phyloP scores from a whole-genome alignment of 768 basidiomycete species.

The Symmetrospora coprosmae region DNA sequence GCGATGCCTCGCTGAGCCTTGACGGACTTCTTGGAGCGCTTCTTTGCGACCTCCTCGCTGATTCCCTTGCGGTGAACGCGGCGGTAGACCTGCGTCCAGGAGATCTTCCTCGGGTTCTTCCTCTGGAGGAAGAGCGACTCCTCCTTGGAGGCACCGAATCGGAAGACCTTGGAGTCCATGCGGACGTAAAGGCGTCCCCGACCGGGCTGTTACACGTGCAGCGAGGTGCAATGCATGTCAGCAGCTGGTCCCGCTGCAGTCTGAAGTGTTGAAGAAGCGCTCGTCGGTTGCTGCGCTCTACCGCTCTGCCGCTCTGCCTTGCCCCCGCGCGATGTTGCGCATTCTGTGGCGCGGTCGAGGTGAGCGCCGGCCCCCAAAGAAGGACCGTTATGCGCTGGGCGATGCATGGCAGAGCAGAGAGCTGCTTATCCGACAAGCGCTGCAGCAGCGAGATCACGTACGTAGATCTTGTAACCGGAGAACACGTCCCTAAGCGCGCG shows the following conservation, averaged over 20 bases:
- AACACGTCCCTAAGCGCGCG: too few species aligned
- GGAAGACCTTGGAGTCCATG: constrained; percentile 34
- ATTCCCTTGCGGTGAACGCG: constrained; percentile 99
- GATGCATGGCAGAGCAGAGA: too few species aligned
- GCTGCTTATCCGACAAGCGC: neutral
- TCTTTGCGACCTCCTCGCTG: constrained; percentile 98
- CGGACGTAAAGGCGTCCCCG: constrained; percentile 33
- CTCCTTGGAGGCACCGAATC: constrained; percentile 75
- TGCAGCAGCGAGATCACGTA: neutral
- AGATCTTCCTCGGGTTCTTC: constrained; percentile 95
- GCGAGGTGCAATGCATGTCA: too few species aligned
- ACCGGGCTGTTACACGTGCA: too few species aligned
- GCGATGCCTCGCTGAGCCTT: constrained; percentile 91
- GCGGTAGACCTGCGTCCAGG: constrained; percentile 49
- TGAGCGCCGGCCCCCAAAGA: too few species aligned
- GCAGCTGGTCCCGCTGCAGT: too few species aligned
- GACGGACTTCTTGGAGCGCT: constrained; percentile 86
- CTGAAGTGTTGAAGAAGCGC: too few species aligned
- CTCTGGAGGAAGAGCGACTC: constrained; percentile 95
- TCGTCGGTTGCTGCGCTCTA: too few species aligned
- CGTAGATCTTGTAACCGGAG: neutral
- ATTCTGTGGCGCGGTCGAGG: too few species aligned
- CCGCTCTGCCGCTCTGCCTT: too few species aligned
- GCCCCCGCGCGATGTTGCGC: too few species aligned
- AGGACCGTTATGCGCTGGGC: too few species aligned